Evolutionary conservation across 495 filamentous ascomycete genomes (phyloP).

Genomic region (Glutinoglossum americanum): DNA sequence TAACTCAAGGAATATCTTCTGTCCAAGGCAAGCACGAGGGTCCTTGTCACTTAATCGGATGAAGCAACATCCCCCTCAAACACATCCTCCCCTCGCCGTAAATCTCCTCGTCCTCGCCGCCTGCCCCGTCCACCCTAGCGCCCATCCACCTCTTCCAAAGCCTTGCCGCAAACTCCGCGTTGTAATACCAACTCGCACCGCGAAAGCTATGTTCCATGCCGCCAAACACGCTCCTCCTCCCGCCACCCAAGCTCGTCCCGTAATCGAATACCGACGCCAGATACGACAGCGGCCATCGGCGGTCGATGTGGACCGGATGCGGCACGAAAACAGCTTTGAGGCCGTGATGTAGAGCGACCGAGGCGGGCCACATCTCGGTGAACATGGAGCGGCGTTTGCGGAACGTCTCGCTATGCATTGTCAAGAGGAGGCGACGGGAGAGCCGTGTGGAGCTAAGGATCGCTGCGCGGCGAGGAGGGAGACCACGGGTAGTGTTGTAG

Average conservation of each 20-base stretch:
- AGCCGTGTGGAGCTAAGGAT: conserved; percentile 76
- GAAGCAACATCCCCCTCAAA: conserved; percentile 73
- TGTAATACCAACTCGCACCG: conserved; percentile 88
- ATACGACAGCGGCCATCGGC: conserved; percentile 63
- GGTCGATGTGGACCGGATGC: conserved; percentile 79
- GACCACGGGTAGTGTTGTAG: conserved; percentile 43
- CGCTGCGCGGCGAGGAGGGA: conserved; percentile 62
- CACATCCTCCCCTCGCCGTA: conserved; percentile 70
- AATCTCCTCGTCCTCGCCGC: conserved; percentile 13
- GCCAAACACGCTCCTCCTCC: conserved; percentile 52
- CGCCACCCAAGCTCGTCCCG: conserved; percentile 58
- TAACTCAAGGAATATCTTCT: no score
- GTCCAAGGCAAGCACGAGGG: no score
- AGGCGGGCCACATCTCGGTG: conserved; percentile 89
- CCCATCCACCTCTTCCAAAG: conserved; percentile 10
- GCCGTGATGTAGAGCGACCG: conserved; percentile 73
- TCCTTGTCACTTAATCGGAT: conserved; percentile 36
- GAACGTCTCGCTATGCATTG: conserved; percentile 78
- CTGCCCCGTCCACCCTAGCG: neutral
- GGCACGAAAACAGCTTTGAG: conserved; percentile 88
- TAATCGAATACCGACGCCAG: conserved; percentile 69
- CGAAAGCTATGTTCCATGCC: conserved; percentile 73
- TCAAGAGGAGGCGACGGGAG: conserved; percentile 54
- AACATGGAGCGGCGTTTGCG: conserved; percentile 73
- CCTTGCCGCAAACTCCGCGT: conserved; percentile 25